Evolutionary conservation across 2,329 filamentous ascomycete species (phyloP).

Genomic region (Chalara sp.): DNA sequence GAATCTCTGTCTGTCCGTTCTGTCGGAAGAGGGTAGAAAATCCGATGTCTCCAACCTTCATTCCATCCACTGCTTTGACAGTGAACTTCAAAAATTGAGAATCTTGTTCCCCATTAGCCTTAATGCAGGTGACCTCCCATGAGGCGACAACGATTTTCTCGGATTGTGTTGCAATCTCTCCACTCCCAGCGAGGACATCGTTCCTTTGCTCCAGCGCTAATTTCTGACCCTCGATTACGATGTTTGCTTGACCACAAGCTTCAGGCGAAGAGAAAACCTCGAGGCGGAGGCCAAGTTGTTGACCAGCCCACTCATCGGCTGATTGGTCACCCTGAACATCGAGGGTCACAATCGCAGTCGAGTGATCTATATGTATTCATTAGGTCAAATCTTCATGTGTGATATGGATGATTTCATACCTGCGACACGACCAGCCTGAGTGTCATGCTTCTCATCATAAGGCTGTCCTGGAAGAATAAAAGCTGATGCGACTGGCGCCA

Average conservation of each 20-base stretch:
- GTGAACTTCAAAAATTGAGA: constrained; percentile 39
- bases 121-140: constrained; percentile 42
- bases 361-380: too few species aligned
- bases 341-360: too few species aligned
- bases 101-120: constrained; percentile 31
- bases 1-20: constrained; percentile 33
- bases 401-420: too few species aligned
- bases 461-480: too few species aligned
- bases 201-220: constrained; percentile 31
- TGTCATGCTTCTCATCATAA: too few species aligned
- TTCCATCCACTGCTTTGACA: constrained; percentile 36
- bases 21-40: constrained; percentile 42
- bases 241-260: constrained; percentile 40
- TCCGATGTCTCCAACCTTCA: constrained; percentile 30
- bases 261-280: constrained; percentile 38
- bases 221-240: constrained; percentile 39
- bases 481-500: too few species aligned
- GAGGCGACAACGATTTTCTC: constrained; percentile 34
- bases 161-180: constrained; percentile 32
- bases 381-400: too few species aligned
- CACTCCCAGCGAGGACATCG: constrained; percentile 30
- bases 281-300: constrained; percentile 29
- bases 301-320: constrained; percentile 12
- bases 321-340: constrained; percentile 1
- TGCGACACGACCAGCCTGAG: too few species aligned